Evolutionary conservation across 2,329 filamentous ascomycete genomes (phyloP).

Genomic region (Lizonia empirigonia): DNA sequence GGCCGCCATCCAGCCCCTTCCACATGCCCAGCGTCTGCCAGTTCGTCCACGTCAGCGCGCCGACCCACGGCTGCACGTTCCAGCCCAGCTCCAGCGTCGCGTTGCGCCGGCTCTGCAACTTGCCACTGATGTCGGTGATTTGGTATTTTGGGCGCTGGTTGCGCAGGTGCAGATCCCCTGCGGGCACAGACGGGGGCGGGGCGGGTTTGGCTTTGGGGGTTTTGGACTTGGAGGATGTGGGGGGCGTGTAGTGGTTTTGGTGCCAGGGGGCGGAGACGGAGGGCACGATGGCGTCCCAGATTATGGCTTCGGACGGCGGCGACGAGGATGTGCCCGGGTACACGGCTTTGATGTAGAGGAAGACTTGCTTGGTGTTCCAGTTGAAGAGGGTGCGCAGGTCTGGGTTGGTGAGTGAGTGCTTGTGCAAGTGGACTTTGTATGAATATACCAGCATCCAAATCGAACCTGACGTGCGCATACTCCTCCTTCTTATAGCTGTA

Average conservation of each 20-base stretch:
- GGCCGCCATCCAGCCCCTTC: constrained; percentile 68
- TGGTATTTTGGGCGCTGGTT: constrained; percentile 96
- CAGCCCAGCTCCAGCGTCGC: constrained; percentile 84
- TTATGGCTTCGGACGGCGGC: constrained; percentile 69
- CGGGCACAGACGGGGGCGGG: constrained; percentile 48
- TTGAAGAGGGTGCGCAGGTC: constrained; percentile 93
- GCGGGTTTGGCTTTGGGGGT: constrained; percentile 12
- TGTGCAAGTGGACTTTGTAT: background rate
- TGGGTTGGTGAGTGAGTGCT: constrained; percentile 23
- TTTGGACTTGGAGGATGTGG: constrained; percentile 57
- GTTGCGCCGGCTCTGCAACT: constrained; percentile 73
- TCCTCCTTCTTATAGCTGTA: constrained; percentile 92
- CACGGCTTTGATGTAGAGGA: constrained; percentile 89
- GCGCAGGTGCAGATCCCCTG: constrained; percentile 75
- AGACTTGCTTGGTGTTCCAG: constrained; percentile 99
- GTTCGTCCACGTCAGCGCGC: constrained; percentile 77
- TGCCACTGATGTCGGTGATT: constrained; percentile 85
- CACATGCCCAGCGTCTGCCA: constrained; percentile 61
- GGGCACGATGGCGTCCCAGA: constrained; percentile 96
- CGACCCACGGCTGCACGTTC: constrained; percentile 98
- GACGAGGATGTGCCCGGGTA: constrained; percentile 59
- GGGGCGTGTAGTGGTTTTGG: constrained; percentile 58
- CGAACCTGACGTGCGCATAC: constrained; percentile 93
- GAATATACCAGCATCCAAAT: constrained; percentile 72
- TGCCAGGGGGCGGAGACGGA: constrained; percentile 65